Evolutionary conservation across 208 protist genomes (phyloP), one percentile per base, ranked within the genome.

Genomic region (Phytomonas sp.): DNA sequence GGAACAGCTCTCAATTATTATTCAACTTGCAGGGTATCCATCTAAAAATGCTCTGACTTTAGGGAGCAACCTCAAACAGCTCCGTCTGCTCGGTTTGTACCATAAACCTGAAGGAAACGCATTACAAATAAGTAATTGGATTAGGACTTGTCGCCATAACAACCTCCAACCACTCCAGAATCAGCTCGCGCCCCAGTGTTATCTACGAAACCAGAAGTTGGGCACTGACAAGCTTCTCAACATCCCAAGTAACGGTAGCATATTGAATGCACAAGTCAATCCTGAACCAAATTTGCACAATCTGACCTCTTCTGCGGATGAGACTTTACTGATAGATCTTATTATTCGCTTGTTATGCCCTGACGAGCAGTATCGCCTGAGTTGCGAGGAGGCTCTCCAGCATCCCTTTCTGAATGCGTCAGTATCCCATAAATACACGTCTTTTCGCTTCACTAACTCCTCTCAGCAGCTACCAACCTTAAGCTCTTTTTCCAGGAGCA

Each of bases 1-100:
- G 56, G 89, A 98, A 30, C 94, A 98, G 78, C 71, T 99, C 6
- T 78, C 75, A 19, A 83, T 75, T 68, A 98, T 99, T 73, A 93
- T 97, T 36, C 82, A 94, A 62, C 81, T 95, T 36, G 71, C 97
- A 60, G 96, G 94, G 56, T 77, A 73, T 60, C 96, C 97, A 0
- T 92, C 96, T 16, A 65, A 77, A 32, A 67, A 68, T 45, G 70
- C 97, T 12, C 74, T 98, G 29, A 77, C 68, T 36, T 72, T 36
- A 26, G 82, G 84, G n/a, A 79, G 74, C 62, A 75, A 87, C 42
- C 45, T 70, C 3, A 30, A 71, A 26, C 72, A 80, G 42, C 71
- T 84, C 42, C 78, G 79, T 31, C n/a, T 91, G n/a, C 71, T 75
- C 30, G 73, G 70, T 45, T 10, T 59, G 37, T 71, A 67, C 36